These are phyloP conservation scores for Pythium guiyangense DNA, from an alignment of 352 stramenopile genomes.

Conservation along the genomic window DNA sequence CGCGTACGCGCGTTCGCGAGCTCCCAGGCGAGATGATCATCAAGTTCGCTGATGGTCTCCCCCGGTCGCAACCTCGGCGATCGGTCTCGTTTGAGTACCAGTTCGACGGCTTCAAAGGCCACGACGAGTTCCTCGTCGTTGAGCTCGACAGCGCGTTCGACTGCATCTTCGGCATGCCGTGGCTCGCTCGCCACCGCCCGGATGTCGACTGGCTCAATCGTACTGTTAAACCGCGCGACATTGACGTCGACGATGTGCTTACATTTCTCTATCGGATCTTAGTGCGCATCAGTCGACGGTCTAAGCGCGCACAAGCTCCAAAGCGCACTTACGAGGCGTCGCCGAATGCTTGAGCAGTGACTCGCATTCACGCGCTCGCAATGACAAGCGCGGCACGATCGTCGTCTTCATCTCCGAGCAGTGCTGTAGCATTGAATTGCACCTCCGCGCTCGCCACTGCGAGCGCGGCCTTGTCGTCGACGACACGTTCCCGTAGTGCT, in stretches of 20 bases:
- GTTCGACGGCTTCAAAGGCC: slow-evolving; percentile 16
- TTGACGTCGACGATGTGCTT: slow-evolving; percentile 14
- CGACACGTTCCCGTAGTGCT: not conserved
- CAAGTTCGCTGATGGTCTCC: slow-evolving; percentile 5
- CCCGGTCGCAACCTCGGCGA: slow-evolving; percentile 6
- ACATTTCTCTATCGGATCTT: not conserved
- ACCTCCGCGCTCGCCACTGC: too few relatives aligned
- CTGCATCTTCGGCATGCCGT: slow-evolving; percentile 27
- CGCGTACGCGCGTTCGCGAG: not conserved
- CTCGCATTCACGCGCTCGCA: too few relatives aligned
- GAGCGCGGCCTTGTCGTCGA: too few relatives aligned
- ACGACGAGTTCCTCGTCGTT: slow-evolving; percentile 26
- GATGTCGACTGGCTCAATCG: slow-evolving; percentile 18
- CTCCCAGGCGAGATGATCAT: not conserved
- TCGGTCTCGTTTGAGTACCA: slow-evolving; percentile 11
- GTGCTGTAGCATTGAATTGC: not conserved
- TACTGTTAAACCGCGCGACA: slow-evolving; percentile 12
- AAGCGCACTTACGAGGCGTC: not conserved
- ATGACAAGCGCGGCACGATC: too few relatives aligned
- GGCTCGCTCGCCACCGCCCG: slow-evolving; percentile 19
- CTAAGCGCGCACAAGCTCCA: slow-evolving; percentile 12
- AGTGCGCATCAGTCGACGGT: slow-evolving; percentile 13
- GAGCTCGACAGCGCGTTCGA: slow-evolving; percentile 21
- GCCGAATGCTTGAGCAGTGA: too few relatives aligned
- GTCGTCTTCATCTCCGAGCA: too few relatives aligned